These are phyloP conservation scores for Silene conica DNA, from an alignment of 148 eudicot genomes.

Conservation along the genomic window DNA sequence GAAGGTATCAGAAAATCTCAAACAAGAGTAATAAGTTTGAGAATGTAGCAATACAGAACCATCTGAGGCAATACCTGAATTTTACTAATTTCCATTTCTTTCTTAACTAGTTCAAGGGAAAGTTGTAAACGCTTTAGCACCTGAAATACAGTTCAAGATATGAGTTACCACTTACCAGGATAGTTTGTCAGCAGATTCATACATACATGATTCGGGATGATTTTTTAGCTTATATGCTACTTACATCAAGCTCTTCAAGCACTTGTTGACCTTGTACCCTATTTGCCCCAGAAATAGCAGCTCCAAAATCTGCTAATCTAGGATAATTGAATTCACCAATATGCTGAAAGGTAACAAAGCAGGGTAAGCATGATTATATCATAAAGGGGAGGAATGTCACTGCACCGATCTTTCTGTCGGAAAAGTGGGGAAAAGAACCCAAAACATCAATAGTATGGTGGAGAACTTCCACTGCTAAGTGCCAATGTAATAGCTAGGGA, in stretches of 20 bases:
- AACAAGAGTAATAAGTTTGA: constrained; percentile 1
- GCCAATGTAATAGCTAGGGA: background rate
- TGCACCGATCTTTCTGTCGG: background rate
- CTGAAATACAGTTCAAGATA: constrained; percentile 31
- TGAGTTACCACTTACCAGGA: constrained; percentile 1
- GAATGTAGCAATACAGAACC: constrained; percentile 10
- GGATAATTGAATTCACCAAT: constrained; percentile 92
- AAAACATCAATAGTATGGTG: background rate
- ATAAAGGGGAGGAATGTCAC: background rate
- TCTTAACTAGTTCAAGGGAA: constrained; percentile 84
- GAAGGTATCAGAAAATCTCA: constrained; percentile 5
- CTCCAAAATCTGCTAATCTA: constrained; percentile 97
- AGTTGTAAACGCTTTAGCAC: constrained; percentile 81
- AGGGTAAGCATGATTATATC: constrained; percentile 14
- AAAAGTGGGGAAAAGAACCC: no score
- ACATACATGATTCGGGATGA: background rate
- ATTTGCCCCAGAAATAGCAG: constrained; percentile 95
- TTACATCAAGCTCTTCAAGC: constrained; percentile 97
- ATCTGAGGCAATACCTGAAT: constrained; percentile 64
- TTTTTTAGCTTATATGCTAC: constrained; percentile 18
- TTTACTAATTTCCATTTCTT: constrained; percentile 98
- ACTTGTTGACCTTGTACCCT: constrained; percentile 77
- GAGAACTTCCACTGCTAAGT: background rate
- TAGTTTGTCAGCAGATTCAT: background rate
- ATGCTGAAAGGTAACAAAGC: constrained; percentile 53